phyloP scores from a whole-genome alignment of 345 rosid species.

The Bretschneidera sinensis region DNA sequence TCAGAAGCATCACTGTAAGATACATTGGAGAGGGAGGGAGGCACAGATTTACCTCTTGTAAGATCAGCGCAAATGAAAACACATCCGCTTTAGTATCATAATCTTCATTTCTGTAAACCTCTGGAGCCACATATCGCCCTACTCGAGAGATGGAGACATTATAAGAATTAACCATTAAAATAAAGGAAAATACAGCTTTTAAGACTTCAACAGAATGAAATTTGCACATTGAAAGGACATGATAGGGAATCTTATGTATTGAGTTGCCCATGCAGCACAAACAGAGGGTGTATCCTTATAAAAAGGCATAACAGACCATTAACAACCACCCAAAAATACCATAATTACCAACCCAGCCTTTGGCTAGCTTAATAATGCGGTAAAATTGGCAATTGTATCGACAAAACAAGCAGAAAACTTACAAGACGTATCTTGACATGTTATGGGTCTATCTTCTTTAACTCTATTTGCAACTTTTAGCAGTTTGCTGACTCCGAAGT shows the following conservation, averaged over 20 bases:
- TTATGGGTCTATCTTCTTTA: slow-evolving; percentile 50
- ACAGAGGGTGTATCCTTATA: background rate
- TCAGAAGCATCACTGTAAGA: background rate
- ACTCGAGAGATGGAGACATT: slow-evolving; percentile 10
- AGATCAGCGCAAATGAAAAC: slow-evolving; percentile 74
- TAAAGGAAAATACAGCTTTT: background rate
- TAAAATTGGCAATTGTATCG: background rate
- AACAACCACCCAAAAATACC: slow-evolving; percentile 4
- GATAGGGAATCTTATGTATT: slow-evolving; percentile 1
- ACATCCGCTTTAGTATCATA: slow-evolving; percentile 80
- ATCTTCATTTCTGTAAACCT: slow-evolving; percentile 71
- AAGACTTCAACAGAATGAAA: slow-evolving; percentile 1
- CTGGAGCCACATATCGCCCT: slow-evolving; percentile 88
- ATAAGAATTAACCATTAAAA: slow-evolving; percentile 13
- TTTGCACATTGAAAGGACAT: slow-evolving; percentile 2
- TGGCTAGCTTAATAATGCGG: slow-evolving; percentile 2
- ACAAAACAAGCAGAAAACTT: slow-evolving; percentile 24
- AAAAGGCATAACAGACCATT: background rate
- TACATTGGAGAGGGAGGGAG: background rate
- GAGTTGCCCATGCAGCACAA: slow-evolving; percentile 3
- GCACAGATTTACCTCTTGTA: slow-evolving; percentile 58
- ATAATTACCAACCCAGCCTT: background rate
- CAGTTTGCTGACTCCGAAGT: slow-evolving; percentile 64
- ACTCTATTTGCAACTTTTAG: slow-evolving; percentile 54
- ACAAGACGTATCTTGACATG: slow-evolving; percentile 59